phyloP scores from a whole-genome alignment of 192 early-diverging fungal species.

The Mortierella alpina region DNA sequence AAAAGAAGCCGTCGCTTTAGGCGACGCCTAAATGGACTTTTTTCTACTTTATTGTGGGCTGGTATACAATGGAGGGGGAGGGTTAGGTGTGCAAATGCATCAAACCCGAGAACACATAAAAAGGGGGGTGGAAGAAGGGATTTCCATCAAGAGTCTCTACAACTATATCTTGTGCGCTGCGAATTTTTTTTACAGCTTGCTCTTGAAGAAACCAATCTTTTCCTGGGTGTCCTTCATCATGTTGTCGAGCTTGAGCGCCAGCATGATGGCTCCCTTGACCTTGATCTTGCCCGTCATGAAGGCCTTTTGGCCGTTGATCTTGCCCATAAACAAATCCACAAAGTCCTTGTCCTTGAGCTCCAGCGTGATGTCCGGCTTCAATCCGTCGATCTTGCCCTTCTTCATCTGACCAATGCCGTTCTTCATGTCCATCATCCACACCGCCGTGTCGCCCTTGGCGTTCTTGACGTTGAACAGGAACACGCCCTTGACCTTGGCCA shows the following conservation, averaged over 20 bases:
- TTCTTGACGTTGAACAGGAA: slow-evolving; percentile 92
- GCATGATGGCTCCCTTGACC: slow-evolving; percentile 80
- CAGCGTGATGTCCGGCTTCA: slow-evolving; percentile 81
- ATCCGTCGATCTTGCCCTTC: slow-evolving; percentile 69
- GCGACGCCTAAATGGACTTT: too few relatives aligned
- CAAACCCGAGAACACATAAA: too few relatives aligned
- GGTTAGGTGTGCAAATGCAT: too few relatives aligned
- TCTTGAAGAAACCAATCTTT: slow-evolving; percentile 53
- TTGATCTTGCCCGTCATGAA: slow-evolving; percentile 95
- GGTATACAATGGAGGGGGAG: too few relatives aligned
- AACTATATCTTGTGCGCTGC: background rate
- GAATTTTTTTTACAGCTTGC: slow-evolving; percentile 63
- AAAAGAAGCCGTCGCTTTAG: background rate
- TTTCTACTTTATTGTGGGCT: too few relatives aligned
- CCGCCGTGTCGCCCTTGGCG: slow-evolving; percentile 71
- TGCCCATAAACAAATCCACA: slow-evolving; percentile 85
- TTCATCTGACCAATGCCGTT: slow-evolving; percentile 71
- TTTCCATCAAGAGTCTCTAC: background rate
- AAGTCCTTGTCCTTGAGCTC: slow-evolving; percentile 85
- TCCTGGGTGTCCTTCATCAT: slow-evolving; percentile 73
- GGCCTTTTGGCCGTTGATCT: slow-evolving; percentile 89
- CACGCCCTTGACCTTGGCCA: slow-evolving; percentile 74
- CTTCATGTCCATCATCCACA: slow-evolving; percentile 92
- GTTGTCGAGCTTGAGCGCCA: slow-evolving; percentile 78
- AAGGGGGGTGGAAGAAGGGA: too few relatives aligned